Conservation (phyloP, 371 early-diverging fungal species). For the Dichotomocladium elegans region DNA sequence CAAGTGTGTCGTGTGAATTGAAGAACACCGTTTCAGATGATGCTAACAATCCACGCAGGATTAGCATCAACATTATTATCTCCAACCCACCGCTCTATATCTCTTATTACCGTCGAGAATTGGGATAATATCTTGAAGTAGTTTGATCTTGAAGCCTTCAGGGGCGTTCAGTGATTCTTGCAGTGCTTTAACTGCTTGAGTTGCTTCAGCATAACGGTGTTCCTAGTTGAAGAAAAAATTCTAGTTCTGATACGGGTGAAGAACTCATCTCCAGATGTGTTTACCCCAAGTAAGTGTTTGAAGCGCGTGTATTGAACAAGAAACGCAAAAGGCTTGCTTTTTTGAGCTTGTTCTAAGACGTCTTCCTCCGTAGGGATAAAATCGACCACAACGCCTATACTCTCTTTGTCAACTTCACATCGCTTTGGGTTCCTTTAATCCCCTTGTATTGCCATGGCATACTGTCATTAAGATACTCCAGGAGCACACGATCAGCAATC, state of each 20-base stretch:
- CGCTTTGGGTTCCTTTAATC: not conserved
- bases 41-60: not conserved
- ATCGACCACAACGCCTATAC: constrained; percentile 9
- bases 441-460: not conserved
- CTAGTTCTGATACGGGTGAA: not conserved
- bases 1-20: constrained; percentile 8
- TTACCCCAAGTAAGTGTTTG: constrained; percentile 7
- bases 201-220: not conserved
- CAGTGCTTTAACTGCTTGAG: constrained; percentile 4
- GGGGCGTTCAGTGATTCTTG: constrained; percentile 7
- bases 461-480: constrained; percentile 17
- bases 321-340: constrained; percentile 19
- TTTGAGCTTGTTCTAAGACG: not conserved
- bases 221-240: not conserved
- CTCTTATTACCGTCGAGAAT: constrained; percentile 5
- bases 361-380: constrained; percentile 11
- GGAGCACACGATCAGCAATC: constrained; percentile 13
- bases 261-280: not conserved
- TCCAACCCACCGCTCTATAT: not conserved
- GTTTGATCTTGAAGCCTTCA: constrained; percentile 8
- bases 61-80: not conserved
- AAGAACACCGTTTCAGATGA: constrained; percentile 2
- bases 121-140: constrained; percentile 12
- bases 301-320: constrained; percentile 16
- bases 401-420: too few species aligned